Conservation (phyloP, 768 basidiomycete genomes). For the Boletus rubroflammeus region DNA sequence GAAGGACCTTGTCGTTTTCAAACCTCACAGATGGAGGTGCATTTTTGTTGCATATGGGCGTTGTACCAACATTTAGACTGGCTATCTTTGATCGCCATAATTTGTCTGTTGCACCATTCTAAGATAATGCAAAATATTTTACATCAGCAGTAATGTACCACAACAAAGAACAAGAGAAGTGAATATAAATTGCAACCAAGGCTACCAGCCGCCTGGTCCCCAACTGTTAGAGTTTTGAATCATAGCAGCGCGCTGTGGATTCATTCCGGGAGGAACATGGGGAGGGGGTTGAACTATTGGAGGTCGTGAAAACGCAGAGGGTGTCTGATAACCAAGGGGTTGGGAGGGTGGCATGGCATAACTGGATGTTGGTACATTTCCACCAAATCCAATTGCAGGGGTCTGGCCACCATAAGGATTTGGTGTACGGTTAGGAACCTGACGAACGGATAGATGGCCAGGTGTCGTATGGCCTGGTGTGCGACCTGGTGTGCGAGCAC, state of each 20-base stretch:
- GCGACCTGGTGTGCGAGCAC: slow-evolving; percentile 72
- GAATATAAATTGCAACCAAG: slow-evolving; percentile 11
- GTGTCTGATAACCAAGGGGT: slow-evolving; percentile 41
- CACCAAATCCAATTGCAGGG: slow-evolving; percentile 31
- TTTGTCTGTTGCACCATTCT: slow-evolving; percentile 19
- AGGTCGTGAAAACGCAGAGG: slow-evolving; percentile 38
- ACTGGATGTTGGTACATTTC: slow-evolving; percentile 25
- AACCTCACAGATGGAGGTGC: neutral
- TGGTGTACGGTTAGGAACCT: slow-evolving; percentile 63
- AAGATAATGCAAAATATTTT: slow-evolving; percentile 25
- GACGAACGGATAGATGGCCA: slow-evolving; percentile 76
- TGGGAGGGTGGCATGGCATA: slow-evolving; percentile 33
- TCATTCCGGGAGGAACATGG: slow-evolving; percentile 55
- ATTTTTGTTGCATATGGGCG: neutral
- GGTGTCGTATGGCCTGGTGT: slow-evolving; percentile 74
- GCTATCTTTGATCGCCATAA: neutral
- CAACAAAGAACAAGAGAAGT: slow-evolving; percentile 16
- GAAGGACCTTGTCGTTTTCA: neutral
- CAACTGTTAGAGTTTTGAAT: slow-evolving; percentile 48
- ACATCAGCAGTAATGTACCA: slow-evolving; percentile 27
- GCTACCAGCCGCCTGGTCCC: slow-evolving; percentile 34
- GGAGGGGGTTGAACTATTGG: slow-evolving; percentile 41
- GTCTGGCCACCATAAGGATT: slow-evolving; percentile 64
- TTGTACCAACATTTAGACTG: neutral
- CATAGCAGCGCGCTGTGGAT: slow-evolving; percentile 64